Base-by-base conservation (phyloP, 176 grass and related monocot species). In the Zizania latifolia region DNA sequence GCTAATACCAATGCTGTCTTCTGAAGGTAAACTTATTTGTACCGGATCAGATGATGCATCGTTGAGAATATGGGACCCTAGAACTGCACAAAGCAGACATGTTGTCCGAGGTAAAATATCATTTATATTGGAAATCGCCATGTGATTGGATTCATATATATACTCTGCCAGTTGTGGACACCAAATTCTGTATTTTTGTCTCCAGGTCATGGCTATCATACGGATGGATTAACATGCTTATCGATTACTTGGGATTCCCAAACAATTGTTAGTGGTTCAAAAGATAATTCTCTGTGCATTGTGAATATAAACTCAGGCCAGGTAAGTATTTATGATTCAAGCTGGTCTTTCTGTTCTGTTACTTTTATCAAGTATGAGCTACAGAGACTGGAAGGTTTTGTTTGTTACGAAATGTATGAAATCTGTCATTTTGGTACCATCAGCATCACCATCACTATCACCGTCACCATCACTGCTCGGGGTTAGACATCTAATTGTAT, bases 21-120 rank as follows among this genome's bases (percentile, higher is more conserved):
- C 85, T 90, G 62, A 79, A 94, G 95, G 95, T 48, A 99, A 94
- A 71, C 81, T 83, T 50, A 84, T 99, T 53, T 99, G 91, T 82
- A 92, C 86, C 30, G 95, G 91, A 68, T 99, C 91, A 14, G 84
- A 94, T 40, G 95, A 94, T 84, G 77, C 80, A 61, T 82, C 95
- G 77, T 71, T 99, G 72, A 94, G 91, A 85, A 83, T 99, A 94
- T 99, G 95, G 95, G 86, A 92, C 23, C 91, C 91, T 43, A 92
- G 26, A 81, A 92, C 19, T 68, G 89, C 84, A 50, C 82, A 92
- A 43, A 81, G 78, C 74, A 73, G 40, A 75, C 89, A 92, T 94
- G 84, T 89, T 69, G 65, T 99, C 80, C 70, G 75, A 86, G 95
- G 95, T 99, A 82, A 72, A 39, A 64, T 63, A 21, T 2, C 11